A percentile compares a stretch with the other conserved stretches of the same genome.
Evolutionary conservation across 139 green algal genomes (phyloP).

Genomic region (Zygnema cylindricum): DNA sequence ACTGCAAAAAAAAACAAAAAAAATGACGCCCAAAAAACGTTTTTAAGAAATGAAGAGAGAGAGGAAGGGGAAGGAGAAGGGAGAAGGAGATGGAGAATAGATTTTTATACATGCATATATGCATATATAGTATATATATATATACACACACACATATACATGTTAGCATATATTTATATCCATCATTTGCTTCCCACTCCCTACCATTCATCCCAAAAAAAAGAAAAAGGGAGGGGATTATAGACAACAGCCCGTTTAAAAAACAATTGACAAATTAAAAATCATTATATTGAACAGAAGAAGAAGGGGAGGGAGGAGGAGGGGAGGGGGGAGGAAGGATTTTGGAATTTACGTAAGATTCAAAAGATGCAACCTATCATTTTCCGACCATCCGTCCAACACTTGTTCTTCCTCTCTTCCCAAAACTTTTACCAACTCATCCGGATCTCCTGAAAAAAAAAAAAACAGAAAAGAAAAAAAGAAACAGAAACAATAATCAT

Average conservation of each 20-base stretch:
- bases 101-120: too few relatives aligned
- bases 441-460: constrained; percentile 65
- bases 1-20: constrained; percentile 20
- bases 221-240: not conserved
- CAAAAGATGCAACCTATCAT: constrained; percentile 74
- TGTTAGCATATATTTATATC: too few relatives aligned
- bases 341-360: constrained; percentile 81
- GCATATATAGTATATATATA: too few relatives aligned
- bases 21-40: constrained; percentile 2
- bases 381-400: constrained; percentile 66
- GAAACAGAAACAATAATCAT: constrained; percentile 35
- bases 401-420: constrained; percentile 52
- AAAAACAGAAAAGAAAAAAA: constrained; percentile 32
- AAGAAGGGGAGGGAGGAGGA: too few relatives aligned
- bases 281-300: not conserved
- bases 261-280: not conserved
- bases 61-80: not conserved
- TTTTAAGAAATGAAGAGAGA: not conserved
- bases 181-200: too few relatives aligned
- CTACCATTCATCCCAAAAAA: too few relatives aligned
- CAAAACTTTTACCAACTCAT: constrained; percentile 67
- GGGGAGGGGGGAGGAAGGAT: too few relatives aligned
- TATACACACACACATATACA: too few relatives aligned
- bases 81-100: not conserved
- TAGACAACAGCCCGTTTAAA: not conserved